Evolutionary conservation across 495 filamentous ascomycete species (phyloP).

Genomic region (Paragyromitra xinjiangensis): DNA sequence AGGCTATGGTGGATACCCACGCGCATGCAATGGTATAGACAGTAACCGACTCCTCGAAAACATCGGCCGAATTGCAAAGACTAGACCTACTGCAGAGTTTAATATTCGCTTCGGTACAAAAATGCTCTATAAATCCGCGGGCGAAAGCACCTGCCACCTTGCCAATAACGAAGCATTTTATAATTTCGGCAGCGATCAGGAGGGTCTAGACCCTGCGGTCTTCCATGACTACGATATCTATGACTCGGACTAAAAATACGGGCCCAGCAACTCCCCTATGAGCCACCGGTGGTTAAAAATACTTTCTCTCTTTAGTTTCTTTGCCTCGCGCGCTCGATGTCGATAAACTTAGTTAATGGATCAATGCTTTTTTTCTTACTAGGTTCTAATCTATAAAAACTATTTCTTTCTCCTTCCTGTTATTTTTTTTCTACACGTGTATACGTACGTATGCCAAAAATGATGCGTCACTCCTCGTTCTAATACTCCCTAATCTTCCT

Average conservation of each 20-base stretch:
- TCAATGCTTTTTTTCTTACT: too few species aligned
- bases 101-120: background rate
- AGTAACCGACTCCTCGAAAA: background rate
- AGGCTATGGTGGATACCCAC: background rate
- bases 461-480: too few species aligned
- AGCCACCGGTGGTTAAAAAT: background rate
- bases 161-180: conserved; percentile 1
- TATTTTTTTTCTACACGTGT: too few species aligned
- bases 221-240: background rate
- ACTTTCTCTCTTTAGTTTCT: background rate
- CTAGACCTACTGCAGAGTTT: background rate
- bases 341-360: too few species aligned
- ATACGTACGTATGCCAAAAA: too few species aligned
- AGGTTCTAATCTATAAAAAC: too few species aligned
- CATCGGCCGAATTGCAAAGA: background rate
- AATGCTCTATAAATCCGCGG: background rate
- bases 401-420: too few species aligned
- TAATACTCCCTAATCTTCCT: too few species aligned
- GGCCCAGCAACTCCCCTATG: background rate
- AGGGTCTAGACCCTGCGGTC: background rate
- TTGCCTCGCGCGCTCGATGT: too few species aligned
- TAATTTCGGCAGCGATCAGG: background rate
- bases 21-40: background rate
- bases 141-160: background rate
- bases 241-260: background rate